Conservation (phyloP, 1,139 yeast genomes). For the Candida freyschussii region DNA sequence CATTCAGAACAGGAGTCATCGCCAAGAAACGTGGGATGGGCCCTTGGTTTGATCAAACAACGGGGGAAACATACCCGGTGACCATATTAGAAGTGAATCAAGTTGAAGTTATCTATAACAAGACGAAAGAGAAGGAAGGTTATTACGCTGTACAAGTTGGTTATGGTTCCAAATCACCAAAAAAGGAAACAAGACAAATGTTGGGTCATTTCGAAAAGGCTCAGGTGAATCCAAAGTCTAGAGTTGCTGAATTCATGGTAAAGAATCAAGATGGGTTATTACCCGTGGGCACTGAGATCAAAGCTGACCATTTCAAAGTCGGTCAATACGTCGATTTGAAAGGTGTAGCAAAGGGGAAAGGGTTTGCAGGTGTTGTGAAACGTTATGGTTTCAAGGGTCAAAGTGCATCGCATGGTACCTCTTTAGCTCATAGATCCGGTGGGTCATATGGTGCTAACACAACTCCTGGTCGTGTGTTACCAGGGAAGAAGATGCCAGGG, state of each 20-base stretch:
- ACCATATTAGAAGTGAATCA: constrained; percentile 86
- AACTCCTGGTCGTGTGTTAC: constrained; percentile 94
- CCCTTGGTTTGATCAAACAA: constrained; percentile 63
- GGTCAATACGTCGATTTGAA: constrained; percentile 84
- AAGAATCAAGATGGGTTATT: constrained; percentile 60
- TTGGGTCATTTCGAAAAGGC: constrained; percentile 81
- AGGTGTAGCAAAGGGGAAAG: constrained; percentile 87
- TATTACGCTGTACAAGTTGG: constrained; percentile 87
- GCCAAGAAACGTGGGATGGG: constrained; percentile 90
- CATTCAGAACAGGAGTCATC: constrained; percentile 76
- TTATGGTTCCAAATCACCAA: constrained; percentile 62
- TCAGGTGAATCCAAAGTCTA: constrained; percentile 76
- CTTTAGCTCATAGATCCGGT: constrained; percentile 89
- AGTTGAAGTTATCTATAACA: constrained; percentile 76
- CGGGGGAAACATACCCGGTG: constrained; percentile 69
- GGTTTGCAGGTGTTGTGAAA: constrained; percentile 98
- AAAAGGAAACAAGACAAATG: constrained; percentile 58
- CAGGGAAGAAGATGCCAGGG: constrained; percentile 98
- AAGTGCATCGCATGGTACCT: constrained; percentile 94
- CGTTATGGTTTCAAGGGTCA: constrained; percentile 90
- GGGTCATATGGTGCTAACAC: constrained; percentile 93
- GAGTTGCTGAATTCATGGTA: constrained; percentile 74
- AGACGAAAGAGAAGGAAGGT: constrained; percentile 67
- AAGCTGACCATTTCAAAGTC: constrained; percentile 75
- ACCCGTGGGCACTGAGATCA: constrained; percentile 73